phyloP scores from a whole-genome alignment of 129 eudicot genomes.

The Rutidosis leptorrhynchoides region DNA sequence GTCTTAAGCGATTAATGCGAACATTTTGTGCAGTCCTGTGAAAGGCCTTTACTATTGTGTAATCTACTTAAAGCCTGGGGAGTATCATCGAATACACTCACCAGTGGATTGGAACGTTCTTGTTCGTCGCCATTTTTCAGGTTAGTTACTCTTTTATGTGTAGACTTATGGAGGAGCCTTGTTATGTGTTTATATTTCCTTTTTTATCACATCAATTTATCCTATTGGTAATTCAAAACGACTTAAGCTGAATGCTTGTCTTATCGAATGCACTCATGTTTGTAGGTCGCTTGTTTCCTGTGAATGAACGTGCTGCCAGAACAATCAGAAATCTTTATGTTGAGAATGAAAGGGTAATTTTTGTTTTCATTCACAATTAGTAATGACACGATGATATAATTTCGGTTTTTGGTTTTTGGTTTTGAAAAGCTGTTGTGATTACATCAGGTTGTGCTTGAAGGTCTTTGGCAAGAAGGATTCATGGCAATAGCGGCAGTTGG shows the following conservation, averaged over 20 bases:
- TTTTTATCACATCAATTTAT: too few relatives aligned
- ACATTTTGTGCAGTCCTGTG: conserved; percentile 89
- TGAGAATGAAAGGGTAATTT: conserved; percentile 94
- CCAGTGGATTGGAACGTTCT: conserved; percentile 91
- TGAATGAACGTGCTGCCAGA: conserved; percentile 92
- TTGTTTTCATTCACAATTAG: neutral
- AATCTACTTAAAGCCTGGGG: conserved; percentile 87
- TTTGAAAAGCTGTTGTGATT: too few relatives aligned
- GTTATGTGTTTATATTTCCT: too few relatives aligned
- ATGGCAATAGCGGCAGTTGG: conserved; percentile 96
- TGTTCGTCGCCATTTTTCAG: conserved; percentile 84
- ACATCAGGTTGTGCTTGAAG: conserved; percentile 91
- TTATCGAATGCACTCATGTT: too few relatives aligned
- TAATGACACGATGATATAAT: too few relatives aligned
- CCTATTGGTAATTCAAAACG: too few relatives aligned
- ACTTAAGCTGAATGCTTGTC: too few relatives aligned
- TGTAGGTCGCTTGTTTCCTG: conserved; percentile 82
- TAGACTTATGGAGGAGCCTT: conserved; percentile 7
- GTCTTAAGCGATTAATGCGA: too few relatives aligned
- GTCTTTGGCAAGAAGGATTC: conserved; percentile 88
- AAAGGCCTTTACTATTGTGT: conserved; percentile 96
- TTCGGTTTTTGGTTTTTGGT: too few relatives aligned
- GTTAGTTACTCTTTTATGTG: conserved; percentile 26
- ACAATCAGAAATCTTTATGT: conserved; percentile 82
- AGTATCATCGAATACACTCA: conserved; percentile 92